Conservation (phyloP, 2,329 filamentous ascomycete species). For the Graphium sp. region DNA sequence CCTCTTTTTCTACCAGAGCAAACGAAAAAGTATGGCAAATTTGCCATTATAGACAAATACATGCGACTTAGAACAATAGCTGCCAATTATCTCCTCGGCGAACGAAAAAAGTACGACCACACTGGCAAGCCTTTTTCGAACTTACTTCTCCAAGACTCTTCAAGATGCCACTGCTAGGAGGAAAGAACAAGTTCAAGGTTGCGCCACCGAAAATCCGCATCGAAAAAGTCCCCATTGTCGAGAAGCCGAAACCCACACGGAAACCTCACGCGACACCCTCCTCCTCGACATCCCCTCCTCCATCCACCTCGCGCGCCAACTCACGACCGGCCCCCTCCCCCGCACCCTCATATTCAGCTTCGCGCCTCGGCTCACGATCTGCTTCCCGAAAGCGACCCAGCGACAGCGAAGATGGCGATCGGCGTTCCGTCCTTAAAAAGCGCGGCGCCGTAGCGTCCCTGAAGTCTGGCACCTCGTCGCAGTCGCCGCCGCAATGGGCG, state of each 20-base stretch:
- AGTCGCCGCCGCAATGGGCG: constrained; percentile 29
- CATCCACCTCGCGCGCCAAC: constrained; percentile 8
- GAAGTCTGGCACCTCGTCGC: constrained; percentile 12
- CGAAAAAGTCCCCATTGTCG: constrained; percentile 30
- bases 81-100: too few species aligned
- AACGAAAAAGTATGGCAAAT: too few species aligned
- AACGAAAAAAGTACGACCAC: too few species aligned
- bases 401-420: constrained; percentile 1
- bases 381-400: constrained; percentile 7
- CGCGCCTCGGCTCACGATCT: constrained; percentile 20
- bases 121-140: too few species aligned
- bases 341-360: constrained; percentile 21
- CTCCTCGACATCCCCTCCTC: constrained; percentile 15
- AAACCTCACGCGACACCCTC: constrained; percentile 13
- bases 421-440: constrained; percentile 29
- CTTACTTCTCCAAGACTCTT: too few species aligned
- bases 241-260: constrained; percentile 19
- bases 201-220: constrained; percentile 31
- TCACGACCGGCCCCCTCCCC: constrained; percentile 10
- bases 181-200: constrained; percentile 32
- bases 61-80: too few species aligned
- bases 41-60: too few species aligned
- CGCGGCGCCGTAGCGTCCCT: constrained; percentile 20
- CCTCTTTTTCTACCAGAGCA: too few species aligned
- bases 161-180: constrained; percentile 20